These are phyloP conservation scores for Cercospora sp. DNA, from an alignment of 2,329 filamentous ascomycete genomes.

Conservation along the genomic window DNA sequence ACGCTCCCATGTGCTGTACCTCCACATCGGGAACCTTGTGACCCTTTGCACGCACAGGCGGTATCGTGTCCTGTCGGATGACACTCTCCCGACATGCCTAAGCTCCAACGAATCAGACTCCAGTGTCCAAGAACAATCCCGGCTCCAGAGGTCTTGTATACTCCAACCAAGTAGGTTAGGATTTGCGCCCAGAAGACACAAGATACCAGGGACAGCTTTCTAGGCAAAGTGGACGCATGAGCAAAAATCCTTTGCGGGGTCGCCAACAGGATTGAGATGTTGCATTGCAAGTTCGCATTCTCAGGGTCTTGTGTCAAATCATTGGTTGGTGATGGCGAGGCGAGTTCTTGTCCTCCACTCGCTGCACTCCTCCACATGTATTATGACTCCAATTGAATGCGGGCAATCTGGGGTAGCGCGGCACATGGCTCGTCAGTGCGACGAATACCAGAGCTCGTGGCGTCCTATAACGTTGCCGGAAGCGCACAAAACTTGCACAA, in stretches of 20 bases:
- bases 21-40: neutral
- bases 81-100: neutral
- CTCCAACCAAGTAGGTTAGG: neutral
- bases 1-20: neutral
- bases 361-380: neutral
- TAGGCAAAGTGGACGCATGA: slow-evolving; percentile 2
- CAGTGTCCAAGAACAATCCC: neutral
- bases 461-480: neutral
- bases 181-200: neutral
- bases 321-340: neutral
- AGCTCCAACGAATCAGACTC: neutral
- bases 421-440: neutral
- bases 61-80: neutral
- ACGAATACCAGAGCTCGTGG: neutral
- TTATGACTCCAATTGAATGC: neutral
- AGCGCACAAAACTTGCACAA: neutral
- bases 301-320: neutral
- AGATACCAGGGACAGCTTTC: neutral
- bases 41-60: neutral
- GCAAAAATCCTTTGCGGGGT: neutral
- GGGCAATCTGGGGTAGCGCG: neutral
- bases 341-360: neutral
- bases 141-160: neutral
- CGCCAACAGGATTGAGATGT: neutral
- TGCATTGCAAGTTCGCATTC: neutral